Evolutionary conservation across 257 asterid species (phyloP), one percentile per base, ranked within the genome.

Genomic region (Coffea eugenioides): DNA sequence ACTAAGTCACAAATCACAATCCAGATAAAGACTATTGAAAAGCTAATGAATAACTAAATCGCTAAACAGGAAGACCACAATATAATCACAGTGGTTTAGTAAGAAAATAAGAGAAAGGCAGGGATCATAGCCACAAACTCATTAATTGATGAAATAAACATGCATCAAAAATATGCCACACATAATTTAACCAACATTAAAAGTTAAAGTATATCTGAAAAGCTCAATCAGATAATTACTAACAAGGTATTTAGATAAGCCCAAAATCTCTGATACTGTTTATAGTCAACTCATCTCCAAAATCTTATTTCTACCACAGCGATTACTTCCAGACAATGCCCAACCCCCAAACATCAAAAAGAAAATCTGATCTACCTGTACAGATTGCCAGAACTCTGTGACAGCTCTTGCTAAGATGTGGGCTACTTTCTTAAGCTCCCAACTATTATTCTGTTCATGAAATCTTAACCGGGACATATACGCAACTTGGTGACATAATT

Each of bases 301-400:
- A 62, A 25, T 51, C 0, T 15, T 52, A 18, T 43, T 51, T 39
- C 64, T 27, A 59, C 27, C 43, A 54, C 57, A 54, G 8, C 23
- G 6, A 31, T 43, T 14, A 18, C 66, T 51, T 23, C 61, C 3
- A 6, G 25, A 25, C 62, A 71, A n/a, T 27, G 56, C 67, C 48
- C 46, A 56, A 69, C 21, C 81, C 64, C 75, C 77, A 67, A 68
- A 21, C 36, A 80, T 27, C 43, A 64, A 75, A 75, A 73, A 70
- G 25, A 8, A 70, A 78, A 72, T 23, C 48, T 56, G 34, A 52
- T 77, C 49, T 87, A 91, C 97, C 97, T 90, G 91, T 59, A 88
- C 89, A 48, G 89, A 89, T 75, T 82, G 90, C 98, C 99, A 96
- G 90, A 94, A 96, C 80, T 89, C 93, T 90, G 81, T 87, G 85